A percentile compares a stretch with the other conserved stretches of the same genome.
phyloP scores from a whole-genome alignment of 805 yeast species.

The Cyberlindnera samutprakarnensis region DNA sequence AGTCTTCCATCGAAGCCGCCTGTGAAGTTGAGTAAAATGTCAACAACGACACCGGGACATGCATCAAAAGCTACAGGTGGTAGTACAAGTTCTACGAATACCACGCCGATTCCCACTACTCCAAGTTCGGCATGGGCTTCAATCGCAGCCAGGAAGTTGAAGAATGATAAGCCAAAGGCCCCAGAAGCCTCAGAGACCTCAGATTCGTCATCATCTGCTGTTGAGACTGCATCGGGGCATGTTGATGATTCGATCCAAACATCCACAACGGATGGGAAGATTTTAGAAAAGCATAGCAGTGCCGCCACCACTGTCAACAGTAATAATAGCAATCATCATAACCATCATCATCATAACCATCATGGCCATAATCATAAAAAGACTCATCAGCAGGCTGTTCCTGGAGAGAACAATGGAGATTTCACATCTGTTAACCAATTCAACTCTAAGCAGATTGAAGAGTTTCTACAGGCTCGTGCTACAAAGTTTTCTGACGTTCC shows the following conservation, averaged over 20 bases:
- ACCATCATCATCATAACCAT: conserved; percentile 1
- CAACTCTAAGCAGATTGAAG: conserved; percentile 7
- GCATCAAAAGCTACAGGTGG: background rate
- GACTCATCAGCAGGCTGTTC: background rate
- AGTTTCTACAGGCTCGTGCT: conserved; percentile 4
- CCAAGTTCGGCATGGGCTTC: conserved; percentile 18
- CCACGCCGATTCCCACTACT: too few species aligned
- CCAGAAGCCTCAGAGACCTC: too few species aligned
- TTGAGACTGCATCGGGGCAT: too few species aligned
- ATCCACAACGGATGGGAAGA: too few species aligned
- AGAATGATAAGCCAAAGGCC: background rate
- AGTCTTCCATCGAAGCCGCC: conserved; percentile 6
- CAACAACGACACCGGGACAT: background rate
- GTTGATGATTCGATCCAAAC: too few species aligned
- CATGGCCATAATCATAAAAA: background rate
- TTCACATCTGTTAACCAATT: conserved; percentile 6
- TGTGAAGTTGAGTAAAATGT: background rate
- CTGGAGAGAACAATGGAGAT: background rate
- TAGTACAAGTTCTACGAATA: too few species aligned
- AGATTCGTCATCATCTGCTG: too few species aligned
- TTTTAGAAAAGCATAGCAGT: too few species aligned
- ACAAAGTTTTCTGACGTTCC: conserved; percentile 1
- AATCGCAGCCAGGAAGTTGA: conserved; percentile 10
- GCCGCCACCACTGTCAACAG: too few species aligned
- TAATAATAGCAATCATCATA: background rate